phyloP scores from a whole-genome alignment of 768 basidiomycete genomes.

The Paxillus involutus region DNA sequence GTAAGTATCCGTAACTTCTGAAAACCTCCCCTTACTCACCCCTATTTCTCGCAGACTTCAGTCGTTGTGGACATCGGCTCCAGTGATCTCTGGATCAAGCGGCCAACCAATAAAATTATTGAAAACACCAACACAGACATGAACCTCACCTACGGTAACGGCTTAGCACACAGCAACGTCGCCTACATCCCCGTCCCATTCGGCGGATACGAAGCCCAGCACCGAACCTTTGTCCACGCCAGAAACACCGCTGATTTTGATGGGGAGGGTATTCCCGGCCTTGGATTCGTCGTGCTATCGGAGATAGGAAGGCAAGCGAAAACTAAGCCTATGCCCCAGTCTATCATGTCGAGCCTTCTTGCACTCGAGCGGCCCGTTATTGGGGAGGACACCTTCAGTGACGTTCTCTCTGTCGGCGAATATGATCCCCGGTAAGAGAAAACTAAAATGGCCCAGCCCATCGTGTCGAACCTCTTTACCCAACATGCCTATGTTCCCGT shows the following conservation, averaged over 20 bases:
- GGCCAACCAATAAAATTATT: slow-evolving; percentile 23
- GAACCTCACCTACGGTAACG: slow-evolving; percentile 38
- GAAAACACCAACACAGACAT: slow-evolving; percentile 30
- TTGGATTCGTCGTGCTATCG: slow-evolving; percentile 27
- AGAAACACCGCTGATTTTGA: slow-evolving; percentile 12
- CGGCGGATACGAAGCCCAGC: slow-evolving; percentile 30
- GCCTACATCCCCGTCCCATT: slow-evolving; percentile 35
- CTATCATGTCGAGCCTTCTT: too few species aligned
- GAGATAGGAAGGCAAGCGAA: slow-evolving; percentile 17
- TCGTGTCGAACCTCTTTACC: slow-evolving; percentile 40
- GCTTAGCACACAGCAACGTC: slow-evolving; percentile 36
- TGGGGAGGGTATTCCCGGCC: slow-evolving; percentile 25
- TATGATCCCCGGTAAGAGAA: too few species aligned
- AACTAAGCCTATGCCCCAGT: not conserved
- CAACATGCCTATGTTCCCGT: slow-evolving; percentile 35
- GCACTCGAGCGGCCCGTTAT: too few species aligned
- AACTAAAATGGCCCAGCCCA: slow-evolving; percentile 18
- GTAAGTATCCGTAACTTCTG: slow-evolving; percentile 5
- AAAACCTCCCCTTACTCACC: not conserved
- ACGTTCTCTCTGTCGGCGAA: too few species aligned
- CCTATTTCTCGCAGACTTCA: slow-evolving; percentile 22
- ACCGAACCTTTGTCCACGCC: slow-evolving; percentile 27
- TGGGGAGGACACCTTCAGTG: too few species aligned
- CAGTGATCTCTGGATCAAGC: slow-evolving; percentile 29
- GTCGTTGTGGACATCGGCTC: slow-evolving; percentile 29